Conservation (phyloP, 2,329 filamentous ascomycete genomes). For the Leptographium flavum region DNA sequence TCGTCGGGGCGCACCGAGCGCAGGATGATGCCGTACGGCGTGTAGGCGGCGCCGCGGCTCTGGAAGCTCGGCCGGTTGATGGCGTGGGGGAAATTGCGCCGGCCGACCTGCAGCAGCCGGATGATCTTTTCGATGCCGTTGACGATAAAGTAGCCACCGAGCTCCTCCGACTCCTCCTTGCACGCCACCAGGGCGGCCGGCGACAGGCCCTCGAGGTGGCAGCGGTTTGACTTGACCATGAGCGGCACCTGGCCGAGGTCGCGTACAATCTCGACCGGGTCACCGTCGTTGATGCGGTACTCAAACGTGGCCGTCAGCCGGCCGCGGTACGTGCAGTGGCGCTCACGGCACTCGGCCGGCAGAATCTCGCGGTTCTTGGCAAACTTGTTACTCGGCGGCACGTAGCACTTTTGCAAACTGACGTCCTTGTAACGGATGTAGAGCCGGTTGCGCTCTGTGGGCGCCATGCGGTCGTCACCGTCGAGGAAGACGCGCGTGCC, state of each 20-base stretch:
- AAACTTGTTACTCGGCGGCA: constrained; percentile 74
- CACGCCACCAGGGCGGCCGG: constrained; percentile 69
- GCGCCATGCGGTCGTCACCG: constrained; percentile 50
- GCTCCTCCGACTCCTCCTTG: constrained; percentile 91
- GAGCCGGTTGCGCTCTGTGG: constrained; percentile 55
- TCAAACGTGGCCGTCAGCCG: constrained; percentile 73
- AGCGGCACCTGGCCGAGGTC: constrained; percentile 84
- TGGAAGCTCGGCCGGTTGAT: constrained; percentile 84
- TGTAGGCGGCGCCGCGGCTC: constrained; percentile 77
- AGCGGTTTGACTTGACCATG: constrained; percentile 88
- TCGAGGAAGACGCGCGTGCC: constrained; percentile 80
- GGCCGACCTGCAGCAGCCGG: constrained; percentile 77
- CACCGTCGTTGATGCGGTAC: constrained; percentile 74
- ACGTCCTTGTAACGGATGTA: constrained; percentile 68
- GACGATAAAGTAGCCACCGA: constrained; percentile 93
- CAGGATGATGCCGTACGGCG: constrained; percentile 78
- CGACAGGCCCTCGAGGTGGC: constrained; percentile 75
- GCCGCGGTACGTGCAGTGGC: constrained; percentile 82
- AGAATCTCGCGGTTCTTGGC: constrained; percentile 73
- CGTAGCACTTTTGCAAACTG: constrained; percentile 64
- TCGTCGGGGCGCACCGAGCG: constrained; percentile 92
- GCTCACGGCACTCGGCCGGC: constrained; percentile 85
- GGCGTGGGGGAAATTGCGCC: constrained; percentile 89
- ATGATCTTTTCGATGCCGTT: constrained; percentile 97
- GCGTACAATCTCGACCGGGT: constrained; percentile 66